Conservation (phyloP, 169 alveolate genomes). For the Plasmodium fragile region DNA sequence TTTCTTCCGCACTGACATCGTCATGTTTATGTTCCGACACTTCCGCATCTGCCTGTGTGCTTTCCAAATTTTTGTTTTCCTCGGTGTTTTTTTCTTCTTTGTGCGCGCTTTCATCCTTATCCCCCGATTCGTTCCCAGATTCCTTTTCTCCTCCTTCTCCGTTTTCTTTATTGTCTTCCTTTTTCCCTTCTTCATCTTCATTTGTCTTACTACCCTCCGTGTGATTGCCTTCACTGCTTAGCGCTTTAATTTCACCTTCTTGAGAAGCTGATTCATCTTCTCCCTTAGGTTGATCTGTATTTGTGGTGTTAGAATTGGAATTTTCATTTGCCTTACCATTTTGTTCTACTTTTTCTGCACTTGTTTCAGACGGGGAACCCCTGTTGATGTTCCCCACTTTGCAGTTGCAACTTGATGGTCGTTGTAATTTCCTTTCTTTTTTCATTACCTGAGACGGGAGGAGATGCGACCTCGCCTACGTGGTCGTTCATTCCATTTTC, state of each 20-base stretch:
- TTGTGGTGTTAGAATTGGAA: not conserved
- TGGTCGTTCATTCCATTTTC: not conserved
- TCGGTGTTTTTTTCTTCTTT: not conserved
- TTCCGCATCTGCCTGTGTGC: not conserved
- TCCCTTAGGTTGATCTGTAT: no score
- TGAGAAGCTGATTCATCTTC: not conserved
- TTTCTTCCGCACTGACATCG: not conserved
- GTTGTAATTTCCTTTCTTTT: not conserved
- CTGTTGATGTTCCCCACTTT: not conserved
- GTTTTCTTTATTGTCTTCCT: not conserved
- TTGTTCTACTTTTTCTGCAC: not conserved
- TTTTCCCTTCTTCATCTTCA: not conserved
- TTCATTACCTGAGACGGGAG: not conserved
- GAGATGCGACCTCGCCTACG: no score
- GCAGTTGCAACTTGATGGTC: not conserved
- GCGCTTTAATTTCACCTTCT: not conserved
- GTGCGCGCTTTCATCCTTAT: not conserved
- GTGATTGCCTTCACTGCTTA: not conserved
- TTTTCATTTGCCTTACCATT: not conserved
- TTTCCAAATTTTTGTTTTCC: not conserved
- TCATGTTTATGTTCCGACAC: not conserved
- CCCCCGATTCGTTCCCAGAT: not conserved
- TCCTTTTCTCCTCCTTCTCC: not conserved
- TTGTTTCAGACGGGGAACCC: not conserved
- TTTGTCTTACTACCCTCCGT: not conserved